A percentile compares a stretch with the other conserved stretches of the same genome.
phyloP scores from a whole-genome alignment of 2,329 filamentous ascomycete species.

The Curvularia sp. region DNA sequence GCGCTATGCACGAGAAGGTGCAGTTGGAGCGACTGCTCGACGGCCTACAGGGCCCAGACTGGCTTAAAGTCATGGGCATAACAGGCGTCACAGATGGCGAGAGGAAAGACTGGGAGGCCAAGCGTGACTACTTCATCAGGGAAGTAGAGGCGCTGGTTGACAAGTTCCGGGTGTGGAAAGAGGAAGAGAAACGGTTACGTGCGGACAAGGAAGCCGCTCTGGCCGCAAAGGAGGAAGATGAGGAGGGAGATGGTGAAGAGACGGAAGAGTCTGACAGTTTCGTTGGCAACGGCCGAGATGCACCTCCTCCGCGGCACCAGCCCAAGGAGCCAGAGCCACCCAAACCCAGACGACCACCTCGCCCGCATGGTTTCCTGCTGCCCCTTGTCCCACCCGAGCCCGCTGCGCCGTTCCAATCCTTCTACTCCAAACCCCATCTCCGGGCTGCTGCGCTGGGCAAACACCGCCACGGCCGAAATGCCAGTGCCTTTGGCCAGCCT shows the following conservation, averaged over 20 bases:
- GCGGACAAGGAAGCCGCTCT: slow-evolving; percentile 73
- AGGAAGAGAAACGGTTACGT: slow-evolving; percentile 86
- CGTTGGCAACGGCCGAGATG: slow-evolving; percentile 19
- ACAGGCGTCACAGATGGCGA: slow-evolving; percentile 83
- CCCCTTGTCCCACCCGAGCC: slow-evolving; percentile 43
- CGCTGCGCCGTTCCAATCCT: slow-evolving; percentile 78
- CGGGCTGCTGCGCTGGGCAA: slow-evolving; percentile 80
- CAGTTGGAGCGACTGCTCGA: slow-evolving; percentile 75
- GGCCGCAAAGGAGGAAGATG: slow-evolving; percentile 57
- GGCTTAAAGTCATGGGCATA: slow-evolving; percentile 90
- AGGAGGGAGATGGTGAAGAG: slow-evolving; percentile 48
- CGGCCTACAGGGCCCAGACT: slow-evolving; percentile 87
- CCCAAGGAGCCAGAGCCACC: slow-evolving; percentile 51
- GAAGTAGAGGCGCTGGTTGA: slow-evolving; percentile 82
- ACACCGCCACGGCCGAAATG: slow-evolving; percentile 71
- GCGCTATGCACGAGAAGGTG: slow-evolving; percentile 70
- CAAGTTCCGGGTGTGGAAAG: slow-evolving; percentile 87
- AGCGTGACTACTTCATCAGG: slow-evolving; percentile 81
- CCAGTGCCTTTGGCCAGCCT: slow-evolving; percentile 81
- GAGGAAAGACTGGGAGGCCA: slow-evolving; percentile 85
- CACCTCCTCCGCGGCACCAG: slow-evolving; percentile 46
- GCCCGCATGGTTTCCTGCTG: slow-evolving; percentile 44
- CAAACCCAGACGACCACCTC: slow-evolving; percentile 42
- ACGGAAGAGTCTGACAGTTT: slow-evolving; percentile 46
- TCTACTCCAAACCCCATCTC: slow-evolving; percentile 81